Conservation (phyloP, 345 rosid species). For the Syzygium jambos region DNA sequence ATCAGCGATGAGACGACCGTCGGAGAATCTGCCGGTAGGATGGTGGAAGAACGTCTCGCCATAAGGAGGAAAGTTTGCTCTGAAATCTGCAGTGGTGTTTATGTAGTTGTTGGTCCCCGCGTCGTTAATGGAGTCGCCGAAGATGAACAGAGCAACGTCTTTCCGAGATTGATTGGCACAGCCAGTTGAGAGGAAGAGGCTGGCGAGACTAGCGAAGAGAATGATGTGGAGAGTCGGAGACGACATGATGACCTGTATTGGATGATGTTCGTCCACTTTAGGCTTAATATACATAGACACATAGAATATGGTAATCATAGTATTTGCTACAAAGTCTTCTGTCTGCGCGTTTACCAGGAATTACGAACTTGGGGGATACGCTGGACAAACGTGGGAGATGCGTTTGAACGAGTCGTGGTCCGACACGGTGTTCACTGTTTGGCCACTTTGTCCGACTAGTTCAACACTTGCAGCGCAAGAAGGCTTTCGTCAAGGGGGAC, state of each 20-base stretch:
- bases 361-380: not conserved
- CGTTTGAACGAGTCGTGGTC: not conserved
- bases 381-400: not conserved
- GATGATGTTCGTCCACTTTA: not conserved
- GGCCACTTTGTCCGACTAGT: not conserved
- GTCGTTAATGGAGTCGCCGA: conserved; percentile 40
- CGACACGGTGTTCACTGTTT: not conserved
- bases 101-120: conserved; percentile 37
- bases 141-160: conserved; percentile 27
- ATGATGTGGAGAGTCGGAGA: not conserved
- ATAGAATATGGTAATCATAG: too few relatives aligned
- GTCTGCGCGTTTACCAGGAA: too few relatives aligned
- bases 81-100: conserved; percentile 11
- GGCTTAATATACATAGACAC: not conserved
- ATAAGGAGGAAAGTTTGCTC: conserved; percentile 29
- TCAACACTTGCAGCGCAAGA: not conserved
- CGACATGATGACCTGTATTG: not conserved
- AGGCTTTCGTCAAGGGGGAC: not conserved
- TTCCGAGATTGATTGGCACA: not conserved
- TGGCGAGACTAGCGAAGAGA: not conserved
- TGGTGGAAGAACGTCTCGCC: conserved; percentile 29
- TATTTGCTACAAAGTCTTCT: too few relatives aligned
- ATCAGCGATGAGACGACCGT: conserved; percentile 40
- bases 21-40: conserved; percentile 35
- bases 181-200: not conserved